Evolutionary conservation across 129 eudicot species (phyloP).

Genomic region (Tagetes patula): DNA sequence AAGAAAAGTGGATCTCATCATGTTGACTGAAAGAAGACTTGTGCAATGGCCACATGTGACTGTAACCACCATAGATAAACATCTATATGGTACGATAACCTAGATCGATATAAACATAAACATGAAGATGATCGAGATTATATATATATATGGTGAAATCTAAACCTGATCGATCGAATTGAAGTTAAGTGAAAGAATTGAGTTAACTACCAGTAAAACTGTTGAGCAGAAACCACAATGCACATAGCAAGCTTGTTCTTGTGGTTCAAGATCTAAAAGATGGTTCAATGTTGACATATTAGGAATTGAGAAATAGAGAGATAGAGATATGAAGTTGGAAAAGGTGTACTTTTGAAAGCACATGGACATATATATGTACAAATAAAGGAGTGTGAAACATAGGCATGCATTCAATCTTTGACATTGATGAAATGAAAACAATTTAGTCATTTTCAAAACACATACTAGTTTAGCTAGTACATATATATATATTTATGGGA

Average conservation of each 20-base stretch:
- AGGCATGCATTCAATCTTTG: conserved; percentile 18
- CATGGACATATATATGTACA: not conserved
- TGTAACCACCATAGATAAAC: conserved; percentile 74
- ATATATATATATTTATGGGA: not conserved
- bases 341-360: conserved; percentile 21
- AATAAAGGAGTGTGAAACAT: conserved; percentile 6
- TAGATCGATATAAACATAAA: conserved; percentile 15
- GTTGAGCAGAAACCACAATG: conserved; percentile 84
- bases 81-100: conserved; percentile 81
- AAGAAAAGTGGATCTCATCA: conserved; percentile 57
- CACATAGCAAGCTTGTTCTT: conserved; percentile 78
- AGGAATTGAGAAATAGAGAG: conserved; percentile 9
- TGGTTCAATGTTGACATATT: conserved; percentile 55
- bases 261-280: conserved; percentile 40
- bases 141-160: too few relatives aligned
- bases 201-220: conserved; percentile 61
- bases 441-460: conserved; percentile 13
- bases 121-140: too few relatives aligned
- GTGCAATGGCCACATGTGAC: conserved; percentile 90
- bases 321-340: conserved; percentile 23
- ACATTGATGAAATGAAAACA: conserved; percentile 24
- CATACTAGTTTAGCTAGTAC: not conserved
- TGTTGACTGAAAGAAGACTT: conserved; percentile 74
- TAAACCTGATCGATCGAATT: not conserved
- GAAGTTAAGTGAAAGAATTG: not conserved